Evolutionary conservation across 257 asterid species (phyloP).

Genomic region (Fraxinus pennsylvanica): DNA sequence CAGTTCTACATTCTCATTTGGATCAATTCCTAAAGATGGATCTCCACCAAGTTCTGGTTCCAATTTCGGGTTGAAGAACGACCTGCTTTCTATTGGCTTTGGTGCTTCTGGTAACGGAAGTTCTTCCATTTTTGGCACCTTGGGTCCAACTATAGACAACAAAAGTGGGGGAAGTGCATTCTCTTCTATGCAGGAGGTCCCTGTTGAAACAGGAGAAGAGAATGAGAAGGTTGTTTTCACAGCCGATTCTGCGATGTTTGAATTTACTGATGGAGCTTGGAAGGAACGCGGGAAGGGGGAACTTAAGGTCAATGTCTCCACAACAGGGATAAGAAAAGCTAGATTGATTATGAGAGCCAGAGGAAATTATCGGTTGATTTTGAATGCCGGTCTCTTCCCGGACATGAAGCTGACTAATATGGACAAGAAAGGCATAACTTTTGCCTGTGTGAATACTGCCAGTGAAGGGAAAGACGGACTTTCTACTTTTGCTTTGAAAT

Average conservation of each 20-base stretch:
- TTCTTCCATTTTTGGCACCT: slow-evolving; percentile 37
- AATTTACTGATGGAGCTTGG: slow-evolving; percentile 69
- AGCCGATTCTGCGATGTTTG: slow-evolving; percentile 75
- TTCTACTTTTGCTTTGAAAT: slow-evolving; percentile 83
- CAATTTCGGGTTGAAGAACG: slow-evolving; percentile 22
- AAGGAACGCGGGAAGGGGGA: slow-evolving; percentile 97
- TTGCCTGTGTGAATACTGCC: slow-evolving; percentile 79
- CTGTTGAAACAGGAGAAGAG: slow-evolving; percentile 78
- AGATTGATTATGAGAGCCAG: slow-evolving; percentile 85
- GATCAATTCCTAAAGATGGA: slow-evolving; percentile 55
- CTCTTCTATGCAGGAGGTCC: slow-evolving; percentile 59
- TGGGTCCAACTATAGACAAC: slow-evolving; percentile 31
- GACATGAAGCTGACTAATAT: slow-evolving; percentile 86
- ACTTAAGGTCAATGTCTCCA: slow-evolving; percentile 66
- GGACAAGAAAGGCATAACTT: slow-evolving; percentile 92
- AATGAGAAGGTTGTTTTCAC: slow-evolving; percentile 63
- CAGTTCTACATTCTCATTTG: slow-evolving; percentile 71
- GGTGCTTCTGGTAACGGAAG: slow-evolving; percentile 45
- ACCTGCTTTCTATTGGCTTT: slow-evolving; percentile 42
- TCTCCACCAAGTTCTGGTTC: background rate
- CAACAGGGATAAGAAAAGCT: slow-evolving; percentile 59
- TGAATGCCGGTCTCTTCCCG: slow-evolving; percentile 85
- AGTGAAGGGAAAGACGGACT: slow-evolving; percentile 68
- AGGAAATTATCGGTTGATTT: slow-evolving; percentile 78
- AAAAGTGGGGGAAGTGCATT: slow-evolving; percentile 51